Percentiles rank a stretch among this genome's conserved stretches.
Evolutionary conservation across 2,329 filamentous ascomycete species (phyloP).

Genomic region (Nothophaeocryptopus gaeumannii): DNA sequence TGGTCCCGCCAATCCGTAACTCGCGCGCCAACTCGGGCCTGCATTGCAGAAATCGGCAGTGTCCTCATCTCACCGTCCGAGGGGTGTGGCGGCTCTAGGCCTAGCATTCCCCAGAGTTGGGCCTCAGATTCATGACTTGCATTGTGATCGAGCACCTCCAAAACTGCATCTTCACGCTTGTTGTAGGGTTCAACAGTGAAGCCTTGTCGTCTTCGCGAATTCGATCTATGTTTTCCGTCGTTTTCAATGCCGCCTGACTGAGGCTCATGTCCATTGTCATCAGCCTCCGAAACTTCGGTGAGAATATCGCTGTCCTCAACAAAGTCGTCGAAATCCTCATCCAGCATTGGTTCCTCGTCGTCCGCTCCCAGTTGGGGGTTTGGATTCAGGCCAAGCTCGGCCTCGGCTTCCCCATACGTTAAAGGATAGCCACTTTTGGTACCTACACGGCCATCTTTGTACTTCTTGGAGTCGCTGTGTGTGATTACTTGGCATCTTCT

Average conservation of each 20-base stretch:
- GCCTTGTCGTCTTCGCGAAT: slow-evolving; percentile 17
- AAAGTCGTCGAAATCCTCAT: slow-evolving; percentile 8
- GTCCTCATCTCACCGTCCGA: not conserved
- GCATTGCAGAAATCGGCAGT: not conserved
- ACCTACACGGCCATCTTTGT: slow-evolving; percentile 26
- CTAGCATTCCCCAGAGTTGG: slow-evolving; percentile 45
- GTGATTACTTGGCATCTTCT: slow-evolving; percentile 55
- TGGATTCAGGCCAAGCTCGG: slow-evolving; percentile 39
- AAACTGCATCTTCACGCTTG: slow-evolving; percentile 41
- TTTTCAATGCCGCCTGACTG: not conserved
- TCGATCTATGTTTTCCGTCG: not conserved
- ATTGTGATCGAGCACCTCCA: slow-evolving; percentile 49
- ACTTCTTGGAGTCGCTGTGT: slow-evolving; percentile 33
- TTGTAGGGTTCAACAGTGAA: slow-evolving; percentile 16
- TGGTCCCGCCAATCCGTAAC: not conserved
- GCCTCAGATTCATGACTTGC: slow-evolving; percentile 46
- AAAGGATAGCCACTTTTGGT: slow-evolving; percentile 28
- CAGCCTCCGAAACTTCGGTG: slow-evolving; percentile 7
- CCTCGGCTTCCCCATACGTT: slow-evolving; percentile 44
- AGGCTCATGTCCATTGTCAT: not conserved
- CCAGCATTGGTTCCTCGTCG: slow-evolving; percentile 37
- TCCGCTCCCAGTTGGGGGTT: slow-evolving; percentile 41
- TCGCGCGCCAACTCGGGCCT: not conserved
- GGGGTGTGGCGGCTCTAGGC: slow-evolving; percentile 25
- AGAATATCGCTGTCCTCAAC: slow-evolving; percentile 19